A percentile compares a stretch with the other conserved stretches of the same genome.
Conservation (phyloP, 352 stramenopile genomes). For the Phytopythium cucurbitacearum region DNA sequence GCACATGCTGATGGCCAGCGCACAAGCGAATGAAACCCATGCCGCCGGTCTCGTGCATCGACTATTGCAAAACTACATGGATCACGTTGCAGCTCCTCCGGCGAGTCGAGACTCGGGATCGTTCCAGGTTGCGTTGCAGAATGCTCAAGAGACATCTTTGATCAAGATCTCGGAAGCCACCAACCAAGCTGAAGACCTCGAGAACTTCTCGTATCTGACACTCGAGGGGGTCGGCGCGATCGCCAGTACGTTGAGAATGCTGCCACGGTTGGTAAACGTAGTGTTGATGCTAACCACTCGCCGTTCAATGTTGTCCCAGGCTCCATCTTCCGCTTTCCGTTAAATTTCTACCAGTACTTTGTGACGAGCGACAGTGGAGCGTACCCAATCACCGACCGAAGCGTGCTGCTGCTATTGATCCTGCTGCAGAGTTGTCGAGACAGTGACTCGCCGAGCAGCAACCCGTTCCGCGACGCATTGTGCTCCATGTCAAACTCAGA, state of each 20-base stretch:
- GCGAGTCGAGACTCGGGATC: slow-evolving; percentile 25
- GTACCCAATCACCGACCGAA: slow-evolving; percentile 64
- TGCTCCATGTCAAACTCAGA: slow-evolving; percentile 32
- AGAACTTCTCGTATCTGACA: slow-evolving; percentile 66
- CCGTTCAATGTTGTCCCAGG: slow-evolving; percentile 12
- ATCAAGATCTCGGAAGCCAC: slow-evolving; percentile 55
- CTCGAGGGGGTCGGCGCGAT: slow-evolving; percentile 62
- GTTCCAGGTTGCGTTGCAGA: slow-evolving; percentile 30
- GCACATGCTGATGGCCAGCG: slow-evolving; percentile 46
- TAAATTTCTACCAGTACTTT: slow-evolving; percentile 69
- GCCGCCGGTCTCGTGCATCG: slow-evolving; percentile 41
- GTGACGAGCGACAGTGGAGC: slow-evolving; percentile 41
- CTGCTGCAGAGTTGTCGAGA: slow-evolving; percentile 71
- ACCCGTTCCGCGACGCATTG: slow-evolving; percentile 61
- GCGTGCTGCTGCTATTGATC: slow-evolving; percentile 57
- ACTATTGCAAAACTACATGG: slow-evolving; percentile 60
- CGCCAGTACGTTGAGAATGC: slow-evolving; percentile 36
- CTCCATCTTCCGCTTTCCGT: slow-evolving; percentile 59
- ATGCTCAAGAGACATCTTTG: slow-evolving; percentile 47
- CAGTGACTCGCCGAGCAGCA: slow-evolving; percentile 32
- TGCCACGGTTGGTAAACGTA: background rate
- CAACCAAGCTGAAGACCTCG: slow-evolving; percentile 35
- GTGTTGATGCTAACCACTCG: no score
- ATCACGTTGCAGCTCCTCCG: slow-evolving; percentile 35
- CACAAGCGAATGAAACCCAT: slow-evolving; percentile 11